Evolutionary conservation across 1,284 basidiomycete species (phyloP).

Genomic region (Cryptococcus sp.): DNA sequence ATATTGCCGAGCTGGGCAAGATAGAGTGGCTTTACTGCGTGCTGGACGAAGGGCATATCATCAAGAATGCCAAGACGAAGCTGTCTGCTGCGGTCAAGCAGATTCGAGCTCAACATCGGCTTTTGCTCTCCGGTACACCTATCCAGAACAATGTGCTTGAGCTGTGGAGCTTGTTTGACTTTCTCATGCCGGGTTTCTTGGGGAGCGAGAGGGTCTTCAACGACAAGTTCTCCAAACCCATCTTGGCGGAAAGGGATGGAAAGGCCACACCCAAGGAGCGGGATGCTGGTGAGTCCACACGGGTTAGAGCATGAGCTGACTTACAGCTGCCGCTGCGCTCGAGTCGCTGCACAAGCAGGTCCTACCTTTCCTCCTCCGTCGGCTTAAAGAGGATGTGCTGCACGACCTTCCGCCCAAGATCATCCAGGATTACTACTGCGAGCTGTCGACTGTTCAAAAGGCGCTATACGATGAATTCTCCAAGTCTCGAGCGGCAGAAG

Average conservation of each 20-base stretch:
- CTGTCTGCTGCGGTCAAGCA: slow-evolving; percentile 93
- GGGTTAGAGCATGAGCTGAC: slow-evolving; percentile 2
- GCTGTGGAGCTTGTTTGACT: slow-evolving; percentile 98
- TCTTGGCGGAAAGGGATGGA: slow-evolving; percentile 88
- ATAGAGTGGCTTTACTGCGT: slow-evolving; percentile 93
- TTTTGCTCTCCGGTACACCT: slow-evolving; percentile 93
- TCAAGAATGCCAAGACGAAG: slow-evolving; percentile 98
- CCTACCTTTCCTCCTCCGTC: slow-evolving; percentile 91
- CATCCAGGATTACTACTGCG: slow-evolving; percentile 99
- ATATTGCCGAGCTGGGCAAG: slow-evolving; percentile 69
- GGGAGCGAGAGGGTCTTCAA: slow-evolving; percentile 94
- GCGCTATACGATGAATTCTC: slow-evolving; percentile 89
- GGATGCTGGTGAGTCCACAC: slow-evolving; percentile 67
- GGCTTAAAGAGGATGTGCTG: slow-evolving; percentile 95
- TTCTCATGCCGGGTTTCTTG: slow-evolving; percentile 98
- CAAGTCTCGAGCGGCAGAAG: slow-evolving; percentile 64
- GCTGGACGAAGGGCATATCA: slow-evolving; percentile 96
- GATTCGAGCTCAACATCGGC: slow-evolving; percentile 81
- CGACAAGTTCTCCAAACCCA: slow-evolving; percentile 93
- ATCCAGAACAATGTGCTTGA: slow-evolving; percentile 99
- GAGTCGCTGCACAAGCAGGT: slow-evolving; percentile 99
- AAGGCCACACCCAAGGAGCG: slow-evolving; percentile 80
- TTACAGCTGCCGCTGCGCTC: slow-evolving; percentile 75
- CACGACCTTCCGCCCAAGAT: slow-evolving; percentile 97
- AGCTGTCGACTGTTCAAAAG: slow-evolving; percentile 90